Evolutionary conservation across 139 green algal species (phyloP), one percentile per base, ranked within the genome.

Genomic region (Yamagishiella unicocca): DNA sequence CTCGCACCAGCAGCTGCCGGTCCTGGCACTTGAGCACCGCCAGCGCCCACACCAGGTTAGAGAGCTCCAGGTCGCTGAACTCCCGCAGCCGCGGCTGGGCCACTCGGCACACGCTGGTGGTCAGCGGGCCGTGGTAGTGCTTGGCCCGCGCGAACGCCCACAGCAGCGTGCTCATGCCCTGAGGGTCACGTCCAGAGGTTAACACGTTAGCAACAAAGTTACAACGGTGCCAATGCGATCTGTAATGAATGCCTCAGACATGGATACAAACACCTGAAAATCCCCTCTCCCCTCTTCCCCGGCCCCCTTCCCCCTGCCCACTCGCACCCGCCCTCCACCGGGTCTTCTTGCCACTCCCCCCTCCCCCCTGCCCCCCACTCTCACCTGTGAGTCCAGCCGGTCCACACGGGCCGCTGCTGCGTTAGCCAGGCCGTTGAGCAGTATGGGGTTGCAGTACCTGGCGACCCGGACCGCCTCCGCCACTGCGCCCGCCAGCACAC

Each of bases 41-140:
- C 89, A 92, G 53, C 7, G 78, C 89, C 73, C 84, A 90, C 50
- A 92, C 71, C 89, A 92, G 73, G 72, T 92, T 92, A 40, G 80
- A 76, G 1, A 90, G 70, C 84, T 90, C 62, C 21, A 73, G 10
- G 35, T 80, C 50, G 4, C 27, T 61, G 67, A 90, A 90, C 14
- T 54, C 29, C 7, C 75, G 71, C 38, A 87, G 62, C 33, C 80
- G 71, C 17, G 62, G 83, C 1, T 17, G 17, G 54, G 80, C 81
- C 17, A 46, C 61, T 22, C 50, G 43, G 35, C 76, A 85, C 22
- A 92, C 25, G 10, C 45, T 25, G 21, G 25, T 40, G 19, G 72
- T 82, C 0, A 92, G 84, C 31, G 40, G 33, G 1, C 40, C n/a
- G 53, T 90, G 81, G 43, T 84, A 85, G 50, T 89, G 83, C 71